Evolutionary conservation across 768 basidiomycete species (phyloP).

Genomic region (Amanita pseudoporphyria): DNA sequence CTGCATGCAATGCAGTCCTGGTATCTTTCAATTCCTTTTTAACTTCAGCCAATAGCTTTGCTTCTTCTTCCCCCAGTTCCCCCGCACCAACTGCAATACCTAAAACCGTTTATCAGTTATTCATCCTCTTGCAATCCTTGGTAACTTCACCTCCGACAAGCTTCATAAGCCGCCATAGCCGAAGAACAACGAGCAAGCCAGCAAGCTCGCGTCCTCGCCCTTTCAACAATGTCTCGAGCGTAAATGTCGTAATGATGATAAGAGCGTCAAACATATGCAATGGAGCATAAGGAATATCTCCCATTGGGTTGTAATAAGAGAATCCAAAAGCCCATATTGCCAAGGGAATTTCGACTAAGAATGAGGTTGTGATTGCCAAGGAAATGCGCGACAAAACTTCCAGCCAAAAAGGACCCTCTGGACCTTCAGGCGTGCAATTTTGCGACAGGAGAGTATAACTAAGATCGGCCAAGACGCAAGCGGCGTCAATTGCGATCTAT

Average conservation of each 20-base stretch:
- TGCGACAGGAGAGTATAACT: conserved; percentile 55
- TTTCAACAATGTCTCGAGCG: conserved; percentile 58
- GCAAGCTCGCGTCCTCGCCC: conserved; percentile 67
- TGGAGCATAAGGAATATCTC: conserved; percentile 38
- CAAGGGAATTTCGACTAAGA: conserved; percentile 71
- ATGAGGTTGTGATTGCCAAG: conserved; percentile 57
- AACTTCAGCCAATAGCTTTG: conserved; percentile 38
- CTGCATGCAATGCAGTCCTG: conserved; percentile 31
- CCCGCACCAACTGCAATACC: conserved; percentile 71
- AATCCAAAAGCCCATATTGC: conserved; percentile 56
- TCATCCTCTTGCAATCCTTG: background rate
- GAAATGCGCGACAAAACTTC: conserved; percentile 53
- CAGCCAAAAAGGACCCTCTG: conserved; percentile 50
- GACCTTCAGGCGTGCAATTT: conserved; percentile 32
- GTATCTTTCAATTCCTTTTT: conserved; percentile 37
- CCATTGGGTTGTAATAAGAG: conserved; percentile 54
- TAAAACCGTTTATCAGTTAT: conserved; percentile 14
- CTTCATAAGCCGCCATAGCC: conserved; percentile 76
- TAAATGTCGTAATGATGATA: conserved; percentile 65
- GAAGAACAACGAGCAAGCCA: conserved; percentile 59
- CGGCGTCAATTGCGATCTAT: conserved; percentile 54
- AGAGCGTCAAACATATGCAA: conserved; percentile 71
- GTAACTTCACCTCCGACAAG: conserved; percentile 41
- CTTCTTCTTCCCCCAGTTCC: conserved; percentile 51
- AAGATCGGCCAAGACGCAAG: conserved; percentile 66